Conservation (phyloP, 2,329 filamentous ascomycete genomes). For the Blastomyces percursus region DNA sequence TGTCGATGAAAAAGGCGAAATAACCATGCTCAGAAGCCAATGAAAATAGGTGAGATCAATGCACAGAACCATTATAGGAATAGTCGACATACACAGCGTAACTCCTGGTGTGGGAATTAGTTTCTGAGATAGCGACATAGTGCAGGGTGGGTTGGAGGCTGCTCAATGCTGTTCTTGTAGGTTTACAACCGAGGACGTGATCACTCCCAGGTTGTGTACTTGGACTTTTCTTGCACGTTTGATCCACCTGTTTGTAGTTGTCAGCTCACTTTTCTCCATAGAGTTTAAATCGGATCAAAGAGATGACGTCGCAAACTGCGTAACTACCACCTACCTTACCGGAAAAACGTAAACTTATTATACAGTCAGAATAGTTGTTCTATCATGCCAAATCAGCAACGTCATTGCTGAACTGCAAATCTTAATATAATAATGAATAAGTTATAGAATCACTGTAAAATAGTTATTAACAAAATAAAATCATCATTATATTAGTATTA, state of each 20-base stretch:
- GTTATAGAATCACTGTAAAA: too few species aligned
- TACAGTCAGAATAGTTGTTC: too few species aligned
- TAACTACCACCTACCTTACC: too few species aligned
- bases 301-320: neutral
- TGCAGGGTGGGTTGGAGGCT: neutral
- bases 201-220: neutral
- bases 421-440: too few species aligned
- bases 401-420: too few species aligned
- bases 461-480: too few species aligned
- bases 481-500: too few species aligned
- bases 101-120: neutral
- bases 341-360: too few species aligned
- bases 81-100: too few species aligned
- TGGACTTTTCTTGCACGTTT: neutral
- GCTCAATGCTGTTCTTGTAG: neutral
- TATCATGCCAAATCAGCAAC: too few species aligned
- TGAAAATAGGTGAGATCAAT: neutral
- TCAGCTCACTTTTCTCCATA: too few species aligned
- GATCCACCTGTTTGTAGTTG: neutral
- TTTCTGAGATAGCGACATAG: neutral
- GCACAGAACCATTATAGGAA: neutral
- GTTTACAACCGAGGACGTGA: neutral
- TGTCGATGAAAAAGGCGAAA: conserved; percentile 13
- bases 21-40: neutral
- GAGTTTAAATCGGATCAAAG: neutral